phyloP scores from a whole-genome alignment of 495 filamentous ascomycete species.

The Penicillium desertorum region DNA sequence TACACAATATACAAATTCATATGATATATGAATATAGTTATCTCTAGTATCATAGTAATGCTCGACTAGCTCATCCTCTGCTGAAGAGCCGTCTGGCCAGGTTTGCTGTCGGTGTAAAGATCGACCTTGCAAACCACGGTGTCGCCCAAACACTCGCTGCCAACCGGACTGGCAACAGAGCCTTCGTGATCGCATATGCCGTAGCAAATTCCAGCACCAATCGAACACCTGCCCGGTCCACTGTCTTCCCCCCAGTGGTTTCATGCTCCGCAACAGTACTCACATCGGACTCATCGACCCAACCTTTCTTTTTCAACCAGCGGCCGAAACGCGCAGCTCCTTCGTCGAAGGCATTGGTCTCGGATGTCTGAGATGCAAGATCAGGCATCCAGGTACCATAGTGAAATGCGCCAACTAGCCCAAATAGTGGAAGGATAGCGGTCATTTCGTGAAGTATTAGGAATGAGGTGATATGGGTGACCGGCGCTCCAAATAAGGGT shows the following conservation, averaged over 20 bases:
- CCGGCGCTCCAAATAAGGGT: slow-evolving; percentile 68
- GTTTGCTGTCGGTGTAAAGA: slow-evolving; percentile 51
- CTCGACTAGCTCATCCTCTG: slow-evolving; percentile 22
- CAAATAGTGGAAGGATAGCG: slow-evolving; percentile 75
- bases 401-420: slow-evolving; percentile 74
- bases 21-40: slow-evolving; percentile 15
- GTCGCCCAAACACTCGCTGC: slow-evolving; percentile 80
- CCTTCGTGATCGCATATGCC: slow-evolving; percentile 87
- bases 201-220: slow-evolving; percentile 72
- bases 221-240: slow-evolving; percentile 43
- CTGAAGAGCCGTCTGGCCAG: slow-evolving; percentile 41
- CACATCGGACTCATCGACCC: slow-evolving; percentile 53
- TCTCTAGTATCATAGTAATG: slow-evolving; percentile 8
- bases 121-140: slow-evolving; percentile 83
- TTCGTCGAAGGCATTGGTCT: slow-evolving; percentile 47
- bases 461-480: slow-evolving; percentile 83
- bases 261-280: slow-evolving; percentile 31
- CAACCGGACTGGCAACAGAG: slow-evolving; percentile 73
- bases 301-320: slow-evolving; percentile 61
- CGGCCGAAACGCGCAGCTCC: slow-evolving; percentile 56
- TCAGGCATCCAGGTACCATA: slow-evolving; percentile 64
- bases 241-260: slow-evolving; percentile 2
- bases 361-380: slow-evolving; percentile 48
- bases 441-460: slow-evolving; percentile 90
- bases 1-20: slow-evolving; percentile 26